Percentiles rank a stretch among this genome's conserved stretches.
phyloP scores from a whole-genome alignment of 192 early-diverging fungal genomes.

The Geranomyces variabilis region DNA sequence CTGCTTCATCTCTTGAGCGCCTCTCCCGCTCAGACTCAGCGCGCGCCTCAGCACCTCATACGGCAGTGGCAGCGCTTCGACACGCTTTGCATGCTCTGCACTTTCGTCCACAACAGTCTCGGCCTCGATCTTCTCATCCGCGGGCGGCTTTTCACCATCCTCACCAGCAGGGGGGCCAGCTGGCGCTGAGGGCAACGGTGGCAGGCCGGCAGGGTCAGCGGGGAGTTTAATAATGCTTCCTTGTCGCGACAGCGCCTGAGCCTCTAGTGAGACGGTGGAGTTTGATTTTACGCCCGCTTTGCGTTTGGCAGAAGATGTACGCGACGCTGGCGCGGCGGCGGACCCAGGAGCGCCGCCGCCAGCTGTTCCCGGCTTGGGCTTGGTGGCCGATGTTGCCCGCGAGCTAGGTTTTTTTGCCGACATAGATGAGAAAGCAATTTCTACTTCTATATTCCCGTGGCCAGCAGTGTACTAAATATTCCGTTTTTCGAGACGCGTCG shows the following conservation, averaged over 20 bases:
- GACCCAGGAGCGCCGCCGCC: neutral
- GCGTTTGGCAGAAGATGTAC: neutral
- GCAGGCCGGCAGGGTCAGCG: neutral
- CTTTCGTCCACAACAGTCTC: slow-evolving; percentile 20
- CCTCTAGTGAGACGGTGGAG: neutral
- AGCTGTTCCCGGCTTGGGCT: neutral
- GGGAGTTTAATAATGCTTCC: neutral
- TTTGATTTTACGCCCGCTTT: neutral
- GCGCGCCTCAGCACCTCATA: slow-evolving; percentile 41
- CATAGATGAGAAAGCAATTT: too few relatives aligned
- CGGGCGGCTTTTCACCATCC: neutral
- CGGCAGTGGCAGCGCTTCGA: slow-evolving; percentile 23
- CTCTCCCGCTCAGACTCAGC: slow-evolving; percentile 39
- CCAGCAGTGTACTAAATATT: too few relatives aligned
- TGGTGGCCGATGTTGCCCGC: slow-evolving; percentile 7
- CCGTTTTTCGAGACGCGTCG: too few relatives aligned
- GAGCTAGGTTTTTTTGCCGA: slow-evolving; percentile 13
- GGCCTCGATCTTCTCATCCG: neutral
- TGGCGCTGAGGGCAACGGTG: neutral
- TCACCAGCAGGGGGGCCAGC: neutral
- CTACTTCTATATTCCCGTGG: too few relatives aligned
- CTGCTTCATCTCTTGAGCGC: slow-evolving; percentile 41
- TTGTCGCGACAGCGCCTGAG: neutral
- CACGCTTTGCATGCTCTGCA: slow-evolving; percentile 19
- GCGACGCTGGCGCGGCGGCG: slow-evolving; percentile 3